Evolutionary conservation across 768 basidiomycete species (phyloP).

Genomic region (Dentipellis sp.): DNA sequence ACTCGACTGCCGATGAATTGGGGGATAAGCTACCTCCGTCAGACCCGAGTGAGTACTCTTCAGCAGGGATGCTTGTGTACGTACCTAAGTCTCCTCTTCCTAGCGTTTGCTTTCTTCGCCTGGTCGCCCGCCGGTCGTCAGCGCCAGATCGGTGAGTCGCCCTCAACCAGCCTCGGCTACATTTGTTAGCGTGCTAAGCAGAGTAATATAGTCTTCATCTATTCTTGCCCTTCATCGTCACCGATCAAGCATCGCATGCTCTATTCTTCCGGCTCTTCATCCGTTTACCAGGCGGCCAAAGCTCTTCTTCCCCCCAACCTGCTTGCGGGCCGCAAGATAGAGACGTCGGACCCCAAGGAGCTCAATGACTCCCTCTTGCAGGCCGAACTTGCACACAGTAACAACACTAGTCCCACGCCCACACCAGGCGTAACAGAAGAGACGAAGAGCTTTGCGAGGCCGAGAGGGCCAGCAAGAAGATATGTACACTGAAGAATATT

Average conservation of each 20-base stretch:
- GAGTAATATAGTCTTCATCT: slow-evolving; percentile 64
- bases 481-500: slow-evolving; percentile 10
- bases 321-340: slow-evolving; percentile 55
- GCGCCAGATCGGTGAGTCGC: slow-evolving; percentile 50
- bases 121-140: slow-evolving; percentile 45
- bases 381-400: slow-evolving; percentile 39
- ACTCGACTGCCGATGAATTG: slow-evolving; percentile 35
- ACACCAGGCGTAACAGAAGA: slow-evolving; percentile 18
- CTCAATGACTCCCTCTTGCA: slow-evolving; percentile 55
- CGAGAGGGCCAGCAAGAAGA: slow-evolving; percentile 59
- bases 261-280: slow-evolving; percentile 63
- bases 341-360: slow-evolving; percentile 76
- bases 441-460: slow-evolving; percentile 54
- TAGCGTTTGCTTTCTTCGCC: slow-evolving; percentile 56
- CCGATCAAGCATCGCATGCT: slow-evolving; percentile 85
- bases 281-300: slow-evolving; percentile 50
- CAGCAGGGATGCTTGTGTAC: slow-evolving; percentile 2
- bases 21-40: slow-evolving; percentile 40
- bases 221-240: slow-evolving; percentile 77
- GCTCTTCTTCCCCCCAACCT: slow-evolving; percentile 33
- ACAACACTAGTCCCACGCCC: slow-evolving; percentile 12
- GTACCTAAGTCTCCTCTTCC: slow-evolving; percentile 5
- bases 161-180: not conserved
- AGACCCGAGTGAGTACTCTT: slow-evolving; percentile 40
- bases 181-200: not conserved